Evolutionary conservation across 1,139 yeast species (phyloP).

Genomic region (Protomyces lactucae-debilis): DNA sequence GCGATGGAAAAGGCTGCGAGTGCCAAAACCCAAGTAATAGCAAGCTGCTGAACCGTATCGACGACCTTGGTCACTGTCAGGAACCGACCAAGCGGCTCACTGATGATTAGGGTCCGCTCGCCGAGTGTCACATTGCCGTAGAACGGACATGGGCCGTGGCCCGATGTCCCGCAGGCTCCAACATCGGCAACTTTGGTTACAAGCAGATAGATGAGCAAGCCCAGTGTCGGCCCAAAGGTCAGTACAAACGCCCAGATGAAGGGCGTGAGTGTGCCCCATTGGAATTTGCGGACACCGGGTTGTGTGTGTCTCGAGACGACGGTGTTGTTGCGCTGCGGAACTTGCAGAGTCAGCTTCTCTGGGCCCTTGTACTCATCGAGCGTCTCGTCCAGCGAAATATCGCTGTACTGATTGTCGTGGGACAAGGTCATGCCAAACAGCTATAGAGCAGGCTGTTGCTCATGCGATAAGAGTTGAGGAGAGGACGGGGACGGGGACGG

Average conservation of each 20-base stretch:
- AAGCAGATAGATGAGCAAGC: not conserved
- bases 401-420: not conserved
- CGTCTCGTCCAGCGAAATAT: not conserved
- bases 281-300: not conserved
- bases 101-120: not conserved
- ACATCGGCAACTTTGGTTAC: not conserved
- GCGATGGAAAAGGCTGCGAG: conserved; percentile 2
- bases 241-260: not conserved
- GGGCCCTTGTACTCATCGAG: not conserved
- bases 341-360: not conserved
- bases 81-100: conserved; percentile 2
- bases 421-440: not conserved
- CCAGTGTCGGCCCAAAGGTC: not conserved
- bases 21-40: not conserved
- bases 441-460: no score
- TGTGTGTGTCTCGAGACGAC: not conserved
- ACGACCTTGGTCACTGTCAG: conserved; percentile 8
- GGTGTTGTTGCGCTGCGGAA: not conserved
- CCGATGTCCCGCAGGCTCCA: not conserved
- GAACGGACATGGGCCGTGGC: not conserved
- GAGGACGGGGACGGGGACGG: not conserved
- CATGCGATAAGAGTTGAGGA: not conserved
- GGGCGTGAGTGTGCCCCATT: not conserved
- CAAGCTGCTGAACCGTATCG: conserved; percentile 9
- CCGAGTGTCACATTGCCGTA: not conserved